Base-by-base conservation (phyloP, 208 protist species). In the Wallacemonas rigidus region DNA sequence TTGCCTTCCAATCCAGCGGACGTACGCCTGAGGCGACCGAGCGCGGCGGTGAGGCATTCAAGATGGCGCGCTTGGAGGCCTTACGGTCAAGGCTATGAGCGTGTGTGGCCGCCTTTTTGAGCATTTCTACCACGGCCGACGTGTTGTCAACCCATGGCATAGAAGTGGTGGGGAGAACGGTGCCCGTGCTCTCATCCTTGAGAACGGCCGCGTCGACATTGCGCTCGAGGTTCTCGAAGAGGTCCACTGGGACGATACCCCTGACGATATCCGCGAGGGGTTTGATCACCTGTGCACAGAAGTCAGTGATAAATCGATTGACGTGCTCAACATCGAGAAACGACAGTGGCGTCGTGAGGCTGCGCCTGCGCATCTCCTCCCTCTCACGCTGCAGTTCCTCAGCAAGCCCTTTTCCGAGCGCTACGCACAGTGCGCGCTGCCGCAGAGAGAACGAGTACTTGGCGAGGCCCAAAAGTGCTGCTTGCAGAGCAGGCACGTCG, bases 81-180 rank as follows among this genome's bases (percentile, higher is more conserved):
- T 95, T 93, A 2, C 91, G 84, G 72, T 95, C 88, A 6, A 95
- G 77, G 64, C 87, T 93, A 51, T 79, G 88, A 7, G 91, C 88
- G 71, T 93, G 88, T 40, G 82, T 86, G 4, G 88, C 84, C 15
- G 85, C 68, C 63, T 86, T 90, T 51, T 87, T 85, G 40, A 93
- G 76, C 60, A 93, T 88, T 36, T 92, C 86, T 61, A 92, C 82
- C 36, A 92, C 85, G n/a, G 69, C 67, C 1, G 80, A 55, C 43
- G 81, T 91, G 51, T 69, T 83, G 51, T 80, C 76, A 2, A 64
- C 51, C 64, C 75, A 80, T 7, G 48, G 51, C n/a, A 51, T 2
- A 17, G 48, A 40, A 11, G 48, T 36, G 1, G 41, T 17, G 3
- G 57, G 38, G 43, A 47, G 38, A 4, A 45, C 14, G 9, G 64